Base-by-base conservation (phyloP, 2,329 filamentous ascomycete genomes). In the Xylaria sp. region DNA sequence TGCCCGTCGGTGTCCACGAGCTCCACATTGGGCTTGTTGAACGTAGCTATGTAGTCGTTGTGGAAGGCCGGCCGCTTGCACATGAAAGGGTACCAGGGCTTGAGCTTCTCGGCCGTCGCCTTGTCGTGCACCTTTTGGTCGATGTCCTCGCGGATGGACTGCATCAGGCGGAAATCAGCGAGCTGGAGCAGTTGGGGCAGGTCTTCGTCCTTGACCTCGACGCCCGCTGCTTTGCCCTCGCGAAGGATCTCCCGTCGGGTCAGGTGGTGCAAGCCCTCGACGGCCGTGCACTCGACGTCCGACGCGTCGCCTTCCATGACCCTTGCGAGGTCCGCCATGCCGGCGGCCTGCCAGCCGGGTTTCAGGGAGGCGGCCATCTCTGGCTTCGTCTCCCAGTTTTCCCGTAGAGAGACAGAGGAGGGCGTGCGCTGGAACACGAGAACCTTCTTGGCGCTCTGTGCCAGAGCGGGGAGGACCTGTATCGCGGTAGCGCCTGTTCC, bases 81-180 rank as follows among this genome's bases (percentile, higher is more conserved):
- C 58, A 60, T 60, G 45, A 60, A 60, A 7, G 58, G 23, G 10
- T 60, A 60, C 58, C 58, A 60, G 18, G 58, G 58, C 45, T 60
- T 60, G 10, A 60, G 58, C 45, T 23, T 50, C 12, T 60, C 58
- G 7, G 58, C 58, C 12, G 58, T 60, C 10, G 18, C n/a, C 28
- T 41, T 50, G 20, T 60, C 45, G 4, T 60, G 12, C 4, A 60
- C 45, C 9, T 18, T 39, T 2, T 20, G 10, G 5, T 43, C 59
- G 34, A 61, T 43, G 3, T 28, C 1, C 1, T 36, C 28, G 1
- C 59, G 59, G 15, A 61, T 45, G 28, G 32, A 52, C 2, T 61
- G 23, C 46, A 61, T 61, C 1, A 61, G 46, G 6, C 59, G 45
- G n/a, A 61, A 30, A 20, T 61, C 46, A 3, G 59, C 59, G 1